Conservation (phyloP, 1,139 yeast species). For the Scheffersomyces segobiensis region DNA sequence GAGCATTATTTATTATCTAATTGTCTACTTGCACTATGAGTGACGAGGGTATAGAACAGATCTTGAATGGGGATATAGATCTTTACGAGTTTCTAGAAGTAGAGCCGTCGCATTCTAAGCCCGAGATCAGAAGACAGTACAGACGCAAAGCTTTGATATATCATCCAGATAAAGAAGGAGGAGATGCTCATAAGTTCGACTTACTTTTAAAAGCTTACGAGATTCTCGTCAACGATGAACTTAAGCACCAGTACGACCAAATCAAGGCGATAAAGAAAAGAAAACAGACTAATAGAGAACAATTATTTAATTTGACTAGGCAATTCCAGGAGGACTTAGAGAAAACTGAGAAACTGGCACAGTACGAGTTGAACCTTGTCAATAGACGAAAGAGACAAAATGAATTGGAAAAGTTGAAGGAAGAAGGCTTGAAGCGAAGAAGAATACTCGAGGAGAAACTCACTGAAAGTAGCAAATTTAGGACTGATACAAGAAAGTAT, state of each 20-base stretch:
- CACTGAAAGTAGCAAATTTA: conserved; percentile 2
- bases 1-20: neutral
- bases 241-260: conserved; percentile 38
- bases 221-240: conserved; percentile 32
- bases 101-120: conserved; percentile 15
- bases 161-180: conserved; percentile 52
- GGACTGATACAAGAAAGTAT: conserved; percentile 10
- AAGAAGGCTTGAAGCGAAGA: conserved; percentile 32
- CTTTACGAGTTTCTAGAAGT: conserved; percentile 36
- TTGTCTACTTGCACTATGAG: neutral
- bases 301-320: conserved; percentile 27
- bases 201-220: conserved; percentile 39
- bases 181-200: conserved; percentile 38
- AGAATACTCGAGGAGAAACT: conserved; percentile 20
- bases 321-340: conserved; percentile 36
- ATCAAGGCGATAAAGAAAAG: conserved; percentile 18
- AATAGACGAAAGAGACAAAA: conserved; percentile 10
- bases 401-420: conserved; percentile 29
- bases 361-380: conserved; percentile 2
- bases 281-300: conserved; percentile 12
- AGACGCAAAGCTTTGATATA: conserved; percentile 20
- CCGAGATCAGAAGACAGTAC: conserved; percentile 18
- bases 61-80: conserved; percentile 33
- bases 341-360: conserved; percentile 23
- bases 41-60: conserved; percentile 15